Conservation (phyloP, 75 land plant species). For the Azolla pinnata region DNA sequence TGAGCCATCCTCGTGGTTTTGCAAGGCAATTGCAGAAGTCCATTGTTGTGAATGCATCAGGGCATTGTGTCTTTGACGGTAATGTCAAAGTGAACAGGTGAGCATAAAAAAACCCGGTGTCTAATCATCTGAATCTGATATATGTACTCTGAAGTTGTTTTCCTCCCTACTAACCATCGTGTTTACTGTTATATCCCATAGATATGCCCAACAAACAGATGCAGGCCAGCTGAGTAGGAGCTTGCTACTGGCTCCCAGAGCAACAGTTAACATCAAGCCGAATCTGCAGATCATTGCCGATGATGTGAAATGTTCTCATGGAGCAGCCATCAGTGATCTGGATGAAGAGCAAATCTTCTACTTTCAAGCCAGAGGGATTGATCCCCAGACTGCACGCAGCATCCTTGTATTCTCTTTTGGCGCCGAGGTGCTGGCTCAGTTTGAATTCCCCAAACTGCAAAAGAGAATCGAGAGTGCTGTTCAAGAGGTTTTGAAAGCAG, state of each 20-base stretch:
- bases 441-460: slow-evolving; percentile 31
- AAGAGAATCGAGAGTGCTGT: slow-evolving; percentile 42
- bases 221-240: slow-evolving; percentile 91
- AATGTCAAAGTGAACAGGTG: slow-evolving; percentile 92
- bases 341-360: slow-evolving; percentile 91
- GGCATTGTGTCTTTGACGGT: slow-evolving; percentile 93
- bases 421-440: slow-evolving; percentile 54
- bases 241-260: slow-evolving; percentile 73
- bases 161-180: no score
- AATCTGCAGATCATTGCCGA: slow-evolving; percentile 92
- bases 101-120: no score
- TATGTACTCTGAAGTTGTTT: no score
- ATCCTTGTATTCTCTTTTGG: slow-evolving; percentile 83
- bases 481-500: slow-evolving; percentile 33
- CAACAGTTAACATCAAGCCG: slow-evolving; percentile 86
- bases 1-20: slow-evolving; percentile 81
- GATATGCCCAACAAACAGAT: slow-evolving; percentile 93
- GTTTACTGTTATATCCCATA: slow-evolving; percentile 16
- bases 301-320: slow-evolving; percentile 97
- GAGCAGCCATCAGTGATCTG: slow-evolving; percentile 91
- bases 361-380: slow-evolving; percentile 76
- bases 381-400: slow-evolving; percentile 63
- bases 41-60: slow-evolving; percentile 64
- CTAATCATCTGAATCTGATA: no score
- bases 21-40: slow-evolving; percentile 87